A percentile compares a stretch with the other conserved stretches of the same genome.
phyloP scores from a whole-genome alignment of 805 yeast genomes.

The Priceomyces medius region DNA sequence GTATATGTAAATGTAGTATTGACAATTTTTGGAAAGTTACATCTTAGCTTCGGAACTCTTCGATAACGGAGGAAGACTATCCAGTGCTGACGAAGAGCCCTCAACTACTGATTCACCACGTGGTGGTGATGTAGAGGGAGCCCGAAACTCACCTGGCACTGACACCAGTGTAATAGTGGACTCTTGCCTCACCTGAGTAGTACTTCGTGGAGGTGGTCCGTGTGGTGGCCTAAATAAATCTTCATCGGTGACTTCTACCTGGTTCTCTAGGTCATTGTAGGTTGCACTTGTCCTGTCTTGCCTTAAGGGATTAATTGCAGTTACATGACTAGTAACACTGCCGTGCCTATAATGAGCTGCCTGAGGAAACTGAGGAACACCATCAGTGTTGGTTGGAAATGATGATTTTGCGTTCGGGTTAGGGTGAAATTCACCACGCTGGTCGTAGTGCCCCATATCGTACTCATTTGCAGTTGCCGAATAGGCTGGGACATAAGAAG shows the following conservation, averaged over 20 bases:
- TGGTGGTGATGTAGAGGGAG: conserved; percentile 1
- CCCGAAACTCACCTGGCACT: neutral
- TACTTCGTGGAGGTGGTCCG: conserved; percentile 10
- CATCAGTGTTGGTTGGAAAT: conserved; percentile 6
- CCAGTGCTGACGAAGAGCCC: conserved; percentile 4
- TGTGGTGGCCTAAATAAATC: conserved; percentile 13
- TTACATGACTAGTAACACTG: conserved; percentile 13
- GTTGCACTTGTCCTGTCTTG: neutral
- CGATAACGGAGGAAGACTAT: conserved; percentile 1
- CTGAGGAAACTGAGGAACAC: conserved; percentile 17
- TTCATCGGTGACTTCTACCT: conserved; percentile 6
- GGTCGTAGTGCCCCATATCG: conserved; percentile 79
- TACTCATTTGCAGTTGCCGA: conserved; percentile 63
- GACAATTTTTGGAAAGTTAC: too few species aligned
- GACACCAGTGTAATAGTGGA: neutral
- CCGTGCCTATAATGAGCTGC: conserved; percentile 21
- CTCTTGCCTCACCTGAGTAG: neutral
- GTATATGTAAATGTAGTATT: too few species aligned
- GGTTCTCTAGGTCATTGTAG: neutral
- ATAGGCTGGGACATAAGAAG: conserved; percentile 63
- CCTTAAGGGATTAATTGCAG: conserved; percentile 13
- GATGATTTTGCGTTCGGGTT: conserved; percentile 29
- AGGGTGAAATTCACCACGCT: conserved; percentile 47
- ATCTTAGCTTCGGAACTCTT: neutral
- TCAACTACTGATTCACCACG: neutral